Evolutionary conservation across 371 early-diverging fungal genomes (phyloP), one percentile per base, ranked within the genome.

Genomic region (Umbelopsis sp.): DNA sequence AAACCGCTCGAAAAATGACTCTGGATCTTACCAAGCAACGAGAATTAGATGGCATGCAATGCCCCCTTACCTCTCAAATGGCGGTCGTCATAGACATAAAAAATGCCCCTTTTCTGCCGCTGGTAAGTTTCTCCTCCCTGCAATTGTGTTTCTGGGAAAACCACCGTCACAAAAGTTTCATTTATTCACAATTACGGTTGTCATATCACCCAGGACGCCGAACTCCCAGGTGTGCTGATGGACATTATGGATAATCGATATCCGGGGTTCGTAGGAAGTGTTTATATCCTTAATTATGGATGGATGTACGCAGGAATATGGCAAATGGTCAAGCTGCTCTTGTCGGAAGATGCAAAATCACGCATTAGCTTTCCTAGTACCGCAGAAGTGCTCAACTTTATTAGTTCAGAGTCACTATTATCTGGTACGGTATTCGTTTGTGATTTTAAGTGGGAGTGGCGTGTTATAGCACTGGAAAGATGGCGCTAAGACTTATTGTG

Each of bases 251-350:
- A 66, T 37, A 70, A 74, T 62, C 74, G 81, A n/a, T 83, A 75
- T 63, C 83, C 83, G 1, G 72, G 73, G 14, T 66, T 75, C 35
- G 68, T 74, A 9, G 83, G 83, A 4, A 73, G 77, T 9, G 78
- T 81, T 8, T 74, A 76, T 52, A 45, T 83, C 12, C 64, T 83
- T 20, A 77, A 81, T 62, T 83, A 81, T 65, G 78, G 83, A 1
- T 83, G 83, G 83, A 76, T 83, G 71, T 83, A 81, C 69, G 78
- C 79, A 64, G 80, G 83, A 0, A 7, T 83, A 35, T 83, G 83
- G 83, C 83, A 83, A 63, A 83, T 83, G 81, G 68, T 76, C 44
- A 83, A 83, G 50, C 25, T 81, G 20, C 53, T 83, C 38, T 63
- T 83, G 29, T 72, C 80, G 16, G 73, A 80, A 25, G 80, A 83